Evolutionary conservation across 768 basidiomycete genomes (phyloP), one percentile per base, ranked within the genome.

Genomic region (Macrolepiota fuliginosa): DNA sequence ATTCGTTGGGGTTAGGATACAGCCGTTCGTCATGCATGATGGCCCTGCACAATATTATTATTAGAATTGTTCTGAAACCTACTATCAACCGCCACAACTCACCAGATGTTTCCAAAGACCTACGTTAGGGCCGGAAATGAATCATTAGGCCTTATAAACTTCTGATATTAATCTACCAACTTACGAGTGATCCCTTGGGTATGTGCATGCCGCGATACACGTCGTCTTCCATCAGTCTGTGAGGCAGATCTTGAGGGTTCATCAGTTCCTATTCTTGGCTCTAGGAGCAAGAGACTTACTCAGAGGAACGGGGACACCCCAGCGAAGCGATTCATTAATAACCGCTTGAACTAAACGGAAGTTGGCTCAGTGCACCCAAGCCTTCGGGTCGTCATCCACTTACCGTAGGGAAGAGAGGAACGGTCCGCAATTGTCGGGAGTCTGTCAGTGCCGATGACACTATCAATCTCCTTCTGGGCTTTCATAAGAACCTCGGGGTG

Each of bases 401-500:
- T 47, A 77, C 83, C 73, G 69, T 83, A 91, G 5, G 87, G 87
- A 59, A 92, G 69, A 0, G 70, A 74, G 2, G 71, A 62, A 3
- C 87, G 76, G 68, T 90, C 90, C 40, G 73, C 76, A 63, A 88
- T 82, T 0, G 74, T 78, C 0, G 91, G 91, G 29, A 91, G 75
- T 9, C 89, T 78, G 46, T 80, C 79, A 32, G 68, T 61, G 10
- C 85, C 86, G 39, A 87, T 74, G 15, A 88, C 83, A 1, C 66
- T 57, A 67, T 92, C 90, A 17, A 92, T 79, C 64, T 92, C 90
- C 19, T 76, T 74, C 66, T 90, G 88, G 0, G 86, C 89, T 58
- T 81, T 83, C 35, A 65, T 76, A 50, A 85, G 80, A 1, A 77
- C 80, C 39, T 82, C 81, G 0, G 89, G 89, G 65, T 89, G 70